Base-by-base conservation (phyloP, 345 rosid species). In the Euphorbia peplus region DNA sequence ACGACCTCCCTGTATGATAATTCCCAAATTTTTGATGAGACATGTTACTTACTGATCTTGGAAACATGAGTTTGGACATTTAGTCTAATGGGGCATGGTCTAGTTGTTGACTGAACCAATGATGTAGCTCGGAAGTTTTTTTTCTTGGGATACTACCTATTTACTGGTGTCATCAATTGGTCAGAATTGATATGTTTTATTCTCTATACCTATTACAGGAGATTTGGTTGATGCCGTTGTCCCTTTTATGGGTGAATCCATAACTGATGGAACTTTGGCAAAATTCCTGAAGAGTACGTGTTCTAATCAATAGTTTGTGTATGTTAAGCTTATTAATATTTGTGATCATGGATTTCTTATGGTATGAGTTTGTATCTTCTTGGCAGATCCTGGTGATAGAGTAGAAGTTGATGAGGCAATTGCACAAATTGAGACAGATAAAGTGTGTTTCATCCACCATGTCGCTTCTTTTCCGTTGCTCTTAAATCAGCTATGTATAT, bases 371-470 rank as follows among this genome's bases (percentile, higher is more conserved):
- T 64, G 16, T 66, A 16, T 37, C 55, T 76, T 57, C 67, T 15
- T 80, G 16, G 73, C 85, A 95, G 98, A 88, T 55, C 95, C 98
- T 78, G 99, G 99, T 70, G 99, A 95, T 46, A 80, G 86, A 29
- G 99, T 95, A 5, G 93, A 82, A 79, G 86, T 71, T 52, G 99
- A 95, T 63, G 98, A 95, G 76, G 74, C 92, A 48, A 91, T 91
- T 82, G 99, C 98, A 63, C 98, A 95, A 78, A 88, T 95, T 68
- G 99, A 95, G 78, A 95, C 99, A 3, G 98, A 95, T 83, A 95
- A 95, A 88, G 99, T 95, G 26, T 14, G 50, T 42, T 21, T 51
- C 37, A 35, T 35, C 47, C 44, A 26, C 53, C 26, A 3, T 66
- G 35, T 25, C 13, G 51, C 70, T 29, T 8, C 51, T 63, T 25